These are phyloP conservation scores for Cichorium intybus DNA, from an alignment of 140 eudicot genomes.

Conservation along the genomic window DNA sequence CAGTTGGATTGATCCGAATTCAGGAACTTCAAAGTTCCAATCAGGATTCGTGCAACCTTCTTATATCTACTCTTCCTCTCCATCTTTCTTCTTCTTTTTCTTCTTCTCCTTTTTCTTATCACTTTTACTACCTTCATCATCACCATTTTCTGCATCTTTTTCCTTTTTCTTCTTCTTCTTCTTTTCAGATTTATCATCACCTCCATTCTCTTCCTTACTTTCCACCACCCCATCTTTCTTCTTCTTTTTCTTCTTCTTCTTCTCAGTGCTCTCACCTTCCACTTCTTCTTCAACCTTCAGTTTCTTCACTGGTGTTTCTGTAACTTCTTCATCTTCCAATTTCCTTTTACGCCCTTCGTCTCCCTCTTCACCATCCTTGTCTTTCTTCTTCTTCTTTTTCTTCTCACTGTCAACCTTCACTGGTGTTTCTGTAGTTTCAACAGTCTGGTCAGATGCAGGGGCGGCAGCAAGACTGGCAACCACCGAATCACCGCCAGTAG, in stretches of 20 bases:
- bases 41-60: constrained; percentile 5
- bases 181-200: constrained; percentile 58
- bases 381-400: constrained; percentile 51
- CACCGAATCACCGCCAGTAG: constrained; percentile 59
- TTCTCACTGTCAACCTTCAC: constrained; percentile 25
- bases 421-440: constrained; percentile 4
- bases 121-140: constrained; percentile 31
- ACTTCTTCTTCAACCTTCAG: constrained; percentile 42
- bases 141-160: constrained; percentile 26
- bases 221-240: neutral
- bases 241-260: constrained; percentile 58
- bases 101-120: constrained; percentile 35
- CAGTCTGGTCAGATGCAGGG: neutral
- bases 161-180: constrained; percentile 39
- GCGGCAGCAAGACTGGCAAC: constrained; percentile 62
- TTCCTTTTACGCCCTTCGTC: constrained; percentile 54
- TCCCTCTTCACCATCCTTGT: constrained; percentile 29
- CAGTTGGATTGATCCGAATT: neutral
- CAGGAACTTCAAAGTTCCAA: constrained; percentile 18
- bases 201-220: constrained; percentile 28
- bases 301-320: constrained; percentile 46
- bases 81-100: constrained; percentile 34
- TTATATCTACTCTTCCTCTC: constrained; percentile 28
- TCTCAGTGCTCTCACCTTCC: constrained; percentile 45
- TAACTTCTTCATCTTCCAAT: constrained; percentile 44